phyloP scores from a whole-genome alignment of 352 stramenopile species.

The Phytophthora citricola region DNA sequence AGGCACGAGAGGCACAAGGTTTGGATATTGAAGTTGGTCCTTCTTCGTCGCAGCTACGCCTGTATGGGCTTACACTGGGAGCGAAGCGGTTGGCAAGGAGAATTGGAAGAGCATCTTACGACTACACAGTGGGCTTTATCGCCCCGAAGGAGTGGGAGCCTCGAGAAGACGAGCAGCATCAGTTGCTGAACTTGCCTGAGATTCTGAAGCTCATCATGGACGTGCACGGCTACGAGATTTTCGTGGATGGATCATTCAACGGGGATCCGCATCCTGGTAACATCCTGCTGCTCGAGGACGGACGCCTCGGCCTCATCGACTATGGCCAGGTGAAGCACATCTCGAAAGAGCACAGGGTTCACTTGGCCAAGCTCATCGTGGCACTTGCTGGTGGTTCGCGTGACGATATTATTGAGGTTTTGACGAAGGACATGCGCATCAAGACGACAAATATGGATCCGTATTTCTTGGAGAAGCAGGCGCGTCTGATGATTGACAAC shows the following conservation, averaged over 20 bases:
- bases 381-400: slow-evolving; percentile 74
- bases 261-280: slow-evolving; percentile 93
- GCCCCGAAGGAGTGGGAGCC: slow-evolving; percentile 52
- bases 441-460: slow-evolving; percentile 77
- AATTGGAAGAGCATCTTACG: slow-evolving; percentile 63
- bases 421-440: slow-evolving; percentile 84
- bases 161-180: slow-evolving; percentile 46
- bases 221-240: slow-evolving; percentile 93
- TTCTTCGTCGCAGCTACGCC: slow-evolving; percentile 55
- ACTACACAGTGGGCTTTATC: slow-evolving; percentile 89
- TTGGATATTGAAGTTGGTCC: slow-evolving; percentile 83
- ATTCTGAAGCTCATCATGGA: slow-evolving; percentile 89
- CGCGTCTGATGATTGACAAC: slow-evolving; percentile 88
- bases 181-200: slow-evolving; percentile 82
- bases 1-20: slow-evolving; percentile 60
- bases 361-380: slow-evolving; percentile 87
- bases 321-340: slow-evolving; percentile 93
- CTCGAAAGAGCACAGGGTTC: slow-evolving; percentile 62
- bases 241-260: slow-evolving; percentile 93
- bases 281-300: slow-evolving; percentile 91
- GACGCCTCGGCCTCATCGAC: slow-evolving; percentile 91
- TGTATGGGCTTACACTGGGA: slow-evolving; percentile 59
- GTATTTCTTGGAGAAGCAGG: slow-evolving; percentile 88
- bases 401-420: slow-evolving; percentile 78
- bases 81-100: slow-evolving; percentile 49